These are phyloP conservation scores for Hirschfeldia incana DNA, from an alignment of 345 rosid genomes.

Conservation along the genomic window DNA sequence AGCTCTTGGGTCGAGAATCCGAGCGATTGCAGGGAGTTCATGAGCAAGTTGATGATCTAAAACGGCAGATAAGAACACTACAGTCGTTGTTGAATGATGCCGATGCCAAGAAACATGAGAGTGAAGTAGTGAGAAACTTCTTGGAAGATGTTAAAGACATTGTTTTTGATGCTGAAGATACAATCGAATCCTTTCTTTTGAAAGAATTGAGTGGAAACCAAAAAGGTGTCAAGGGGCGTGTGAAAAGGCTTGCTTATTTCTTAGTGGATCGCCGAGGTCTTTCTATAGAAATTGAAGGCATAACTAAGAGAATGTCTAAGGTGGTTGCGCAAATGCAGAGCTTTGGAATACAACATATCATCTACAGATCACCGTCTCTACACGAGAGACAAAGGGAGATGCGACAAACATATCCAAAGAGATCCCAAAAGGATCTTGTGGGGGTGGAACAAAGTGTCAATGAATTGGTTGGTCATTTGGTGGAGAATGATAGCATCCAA, in stretches of 20 bases:
- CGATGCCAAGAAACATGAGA: background rate
- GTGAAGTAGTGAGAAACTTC: background rate
- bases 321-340: background rate
- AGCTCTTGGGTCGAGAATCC: conserved; percentile 16
- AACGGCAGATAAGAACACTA: background rate
- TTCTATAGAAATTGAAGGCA: background rate
- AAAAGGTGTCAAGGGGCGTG: background rate
- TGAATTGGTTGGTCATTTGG: background rate
- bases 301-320: background rate
- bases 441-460: background rate
- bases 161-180: conserved; percentile 39
- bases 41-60: background rate
- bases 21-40: background rate
- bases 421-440: background rate
- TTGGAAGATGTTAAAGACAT: background rate
- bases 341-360: background rate
- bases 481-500: background rate
- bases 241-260: background rate
- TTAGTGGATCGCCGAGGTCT: background rate
- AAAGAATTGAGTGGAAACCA: background rate
- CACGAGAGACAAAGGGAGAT: background rate
- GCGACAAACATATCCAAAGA: background rate
- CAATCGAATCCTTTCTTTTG: conserved; percentile 28
- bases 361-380: background rate
- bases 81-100: background rate